A percentile compares a stretch with the other conserved stretches of the same genome.
Evolutionary conservation across 2,329 filamentous ascomycete genomes (phyloP).

Genomic region (Drechmeria coniospora): DNA sequence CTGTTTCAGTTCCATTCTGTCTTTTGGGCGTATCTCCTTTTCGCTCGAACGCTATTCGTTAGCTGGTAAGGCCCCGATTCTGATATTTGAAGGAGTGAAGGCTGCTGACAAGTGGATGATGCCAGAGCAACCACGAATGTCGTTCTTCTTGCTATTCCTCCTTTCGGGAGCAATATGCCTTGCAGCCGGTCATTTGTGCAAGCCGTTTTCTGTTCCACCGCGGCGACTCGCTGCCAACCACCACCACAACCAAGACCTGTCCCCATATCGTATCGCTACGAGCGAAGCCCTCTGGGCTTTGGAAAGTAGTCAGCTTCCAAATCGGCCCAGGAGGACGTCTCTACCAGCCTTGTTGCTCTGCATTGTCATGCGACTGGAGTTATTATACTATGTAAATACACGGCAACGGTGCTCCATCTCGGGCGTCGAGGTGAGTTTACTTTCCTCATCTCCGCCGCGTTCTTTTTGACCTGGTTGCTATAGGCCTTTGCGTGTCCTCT

Average conservation of each 20-base stretch:
- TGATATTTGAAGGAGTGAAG: neutral
- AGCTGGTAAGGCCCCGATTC: constrained; percentile 21
- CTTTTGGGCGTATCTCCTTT: constrained; percentile 31
- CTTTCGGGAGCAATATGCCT: constrained; percentile 27
- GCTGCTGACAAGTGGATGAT: constrained; percentile 6
- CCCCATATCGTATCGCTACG: constrained; percentile 6
- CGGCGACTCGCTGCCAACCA: constrained; percentile 25
- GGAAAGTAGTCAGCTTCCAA: constrained; percentile 21
- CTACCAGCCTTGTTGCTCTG: constrained; percentile 26
- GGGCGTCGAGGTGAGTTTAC: constrained; percentile 28
- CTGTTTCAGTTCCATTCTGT: constrained; percentile 24
- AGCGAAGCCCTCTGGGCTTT: constrained; percentile 15
- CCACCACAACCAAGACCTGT: constrained; percentile 6
- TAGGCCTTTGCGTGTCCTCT: constrained; percentile 32
- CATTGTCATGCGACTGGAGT: constrained; percentile 31
- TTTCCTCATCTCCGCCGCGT: neutral
- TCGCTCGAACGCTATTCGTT: constrained; percentile 32
- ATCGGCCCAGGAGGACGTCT: constrained; percentile 30
- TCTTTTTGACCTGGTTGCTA: neutral
- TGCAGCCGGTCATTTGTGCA: constrained; percentile 23
- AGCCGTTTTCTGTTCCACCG: constrained; percentile 30
- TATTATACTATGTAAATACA: constrained; percentile 28
- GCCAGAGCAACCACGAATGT: constrained; percentile 33
- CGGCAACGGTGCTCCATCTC: constrained; percentile 34
- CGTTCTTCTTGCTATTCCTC: constrained; percentile 29